Conservation (phyloP, 2,329 filamentous ascomycete species). For the Gnomoniopsis sp. region DNA sequence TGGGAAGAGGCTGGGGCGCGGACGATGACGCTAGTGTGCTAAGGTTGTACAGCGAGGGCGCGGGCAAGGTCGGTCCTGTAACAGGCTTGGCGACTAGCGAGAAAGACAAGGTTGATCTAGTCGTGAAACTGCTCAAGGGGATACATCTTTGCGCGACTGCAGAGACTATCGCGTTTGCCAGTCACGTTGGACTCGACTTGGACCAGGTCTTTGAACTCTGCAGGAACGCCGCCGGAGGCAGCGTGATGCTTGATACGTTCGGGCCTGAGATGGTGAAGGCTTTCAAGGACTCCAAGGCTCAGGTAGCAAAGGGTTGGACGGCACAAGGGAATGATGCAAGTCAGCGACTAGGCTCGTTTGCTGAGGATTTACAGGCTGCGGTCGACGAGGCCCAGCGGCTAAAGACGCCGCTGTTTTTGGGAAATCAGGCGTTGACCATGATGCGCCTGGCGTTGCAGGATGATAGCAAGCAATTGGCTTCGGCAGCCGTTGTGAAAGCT, state of each 20-base stretch:
- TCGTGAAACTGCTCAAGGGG: conserved; percentile 37
- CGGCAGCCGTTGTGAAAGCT: conserved; percentile 10
- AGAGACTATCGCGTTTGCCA: conserved; percentile 40
- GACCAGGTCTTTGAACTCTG: conserved; percentile 44
- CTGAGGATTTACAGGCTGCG: conserved; percentile 31
- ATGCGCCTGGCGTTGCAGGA: conserved; percentile 19
- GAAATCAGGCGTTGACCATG: conserved; percentile 36
- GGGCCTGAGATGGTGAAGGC: conserved; percentile 37
- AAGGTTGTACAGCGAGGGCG: conserved; percentile 38
- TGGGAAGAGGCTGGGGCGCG: conserved; percentile 51
- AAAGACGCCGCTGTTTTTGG: conserved; percentile 38
- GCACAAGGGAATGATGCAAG: background rate
- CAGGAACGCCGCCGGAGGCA: conserved; percentile 42
- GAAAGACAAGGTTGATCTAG: conserved; percentile 34
- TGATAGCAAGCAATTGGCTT: background rate
- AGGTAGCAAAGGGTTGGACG: conserved; percentile 21
- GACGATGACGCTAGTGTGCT: conserved; percentile 44
- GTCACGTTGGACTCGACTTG: conserved; percentile 38
- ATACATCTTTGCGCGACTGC: conserved; percentile 42
- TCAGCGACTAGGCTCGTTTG: conserved; percentile 27
- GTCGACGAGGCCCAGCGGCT: conserved; percentile 40
- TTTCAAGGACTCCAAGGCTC: conserved; percentile 26
- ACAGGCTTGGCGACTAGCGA: conserved; percentile 27
- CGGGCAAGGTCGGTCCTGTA: conserved; percentile 29
- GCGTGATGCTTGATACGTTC: conserved; percentile 33